Base-by-base conservation (phyloP, 2,329 filamentous ascomycete species). In the Colletotrichum sp. region DNA sequence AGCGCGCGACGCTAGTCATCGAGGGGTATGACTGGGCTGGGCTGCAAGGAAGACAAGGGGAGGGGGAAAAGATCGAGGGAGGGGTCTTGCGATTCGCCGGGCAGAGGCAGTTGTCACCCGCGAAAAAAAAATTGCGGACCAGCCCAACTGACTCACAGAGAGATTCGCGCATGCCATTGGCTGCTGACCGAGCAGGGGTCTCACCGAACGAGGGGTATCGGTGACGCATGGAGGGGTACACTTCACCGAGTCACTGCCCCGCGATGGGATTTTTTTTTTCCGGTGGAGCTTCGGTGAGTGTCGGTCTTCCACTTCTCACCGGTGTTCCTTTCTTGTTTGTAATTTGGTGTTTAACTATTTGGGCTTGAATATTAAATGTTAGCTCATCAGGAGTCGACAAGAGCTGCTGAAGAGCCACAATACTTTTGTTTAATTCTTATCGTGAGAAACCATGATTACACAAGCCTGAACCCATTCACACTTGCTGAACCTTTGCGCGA, bases 1-100 rank as follows among this genome's bases (percentile, higher is more conserved):
- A 69, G 64, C 74, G 74, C 70, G 65, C 64, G 44, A 76, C 74
- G 65, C 74, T 76, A 69, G 74, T 76, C 74, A 76, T 76, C 65
- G 72, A 76, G 73, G 57, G 68, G 55, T 73, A 36, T 65, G 69
- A 63, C 36, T 62, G 55, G 55, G 6, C 36, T 60, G 26, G 44
- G 28, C 28, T 24, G 49, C 67, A 63, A 49, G 67, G 71, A 64
- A 67, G 59, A 15, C 49, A 28, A 60, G 30, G 64, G 39, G 39
- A 49, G 49, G 64, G 44, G n/a, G 26, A 73, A 73, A 71, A 64
- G 62, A 59, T 49, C 18, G 32, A 67, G 59, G 44, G 72, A 75
- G 67, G 72, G 67, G 72, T 62, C 67, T 63, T 60, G 32, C 65
- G 55, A 73, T 73, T 69, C 71, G 71, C 71, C 30, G 65, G 65